phyloP scores from a whole-genome alignment of 1,139 yeast genomes.

The Scheffersomyces stambukii region DNA sequence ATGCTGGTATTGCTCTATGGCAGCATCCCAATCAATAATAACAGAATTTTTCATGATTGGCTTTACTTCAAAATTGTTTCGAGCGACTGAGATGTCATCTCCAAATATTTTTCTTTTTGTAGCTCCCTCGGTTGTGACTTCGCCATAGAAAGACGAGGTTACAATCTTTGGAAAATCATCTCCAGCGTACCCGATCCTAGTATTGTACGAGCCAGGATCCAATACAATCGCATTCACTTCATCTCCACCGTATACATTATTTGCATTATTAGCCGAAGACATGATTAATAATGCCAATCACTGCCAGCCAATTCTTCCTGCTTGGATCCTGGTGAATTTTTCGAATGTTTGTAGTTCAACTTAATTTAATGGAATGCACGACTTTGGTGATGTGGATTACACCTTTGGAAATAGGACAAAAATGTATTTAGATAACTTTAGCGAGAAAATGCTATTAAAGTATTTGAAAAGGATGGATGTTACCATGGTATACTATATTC shows the following conservation, averaged over 20 bases:
- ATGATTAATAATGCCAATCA: not conserved
- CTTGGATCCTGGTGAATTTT: too few relatives aligned
- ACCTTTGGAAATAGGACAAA: too few relatives aligned
- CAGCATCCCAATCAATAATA: conserved; percentile 71
- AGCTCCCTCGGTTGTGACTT: conserved; percentile 2
- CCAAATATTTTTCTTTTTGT: conserved; percentile 41
- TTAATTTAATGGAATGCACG: too few relatives aligned
- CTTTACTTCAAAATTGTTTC: conserved; percentile 47
- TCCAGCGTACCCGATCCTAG: conserved; percentile 91
- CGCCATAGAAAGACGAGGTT: conserved; percentile 57
- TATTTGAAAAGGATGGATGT: too few relatives aligned
- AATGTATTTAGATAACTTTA: too few relatives aligned
- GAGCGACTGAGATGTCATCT: conserved; percentile 53
- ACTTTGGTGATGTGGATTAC: too few relatives aligned
- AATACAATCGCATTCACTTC: conserved; percentile 88
- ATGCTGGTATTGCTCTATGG: conserved; percentile 61
- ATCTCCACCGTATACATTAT: conserved; percentile 51
- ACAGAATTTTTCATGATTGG: conserved; percentile 60
- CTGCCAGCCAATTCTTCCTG: too few relatives aligned
- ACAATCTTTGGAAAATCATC: conserved; percentile 84
- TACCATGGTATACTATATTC: too few relatives aligned
- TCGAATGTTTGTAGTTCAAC: too few relatives aligned
- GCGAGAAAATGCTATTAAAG: too few relatives aligned
- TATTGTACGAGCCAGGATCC: conserved; percentile 83
- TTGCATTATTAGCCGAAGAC: conserved; percentile 1